A percentile compares a stretch with the other conserved stretches of the same genome.
Evolutionary conservation across 139 green algal genomes (phyloP).

Genomic region (Volvox reticuliferus): DNA sequence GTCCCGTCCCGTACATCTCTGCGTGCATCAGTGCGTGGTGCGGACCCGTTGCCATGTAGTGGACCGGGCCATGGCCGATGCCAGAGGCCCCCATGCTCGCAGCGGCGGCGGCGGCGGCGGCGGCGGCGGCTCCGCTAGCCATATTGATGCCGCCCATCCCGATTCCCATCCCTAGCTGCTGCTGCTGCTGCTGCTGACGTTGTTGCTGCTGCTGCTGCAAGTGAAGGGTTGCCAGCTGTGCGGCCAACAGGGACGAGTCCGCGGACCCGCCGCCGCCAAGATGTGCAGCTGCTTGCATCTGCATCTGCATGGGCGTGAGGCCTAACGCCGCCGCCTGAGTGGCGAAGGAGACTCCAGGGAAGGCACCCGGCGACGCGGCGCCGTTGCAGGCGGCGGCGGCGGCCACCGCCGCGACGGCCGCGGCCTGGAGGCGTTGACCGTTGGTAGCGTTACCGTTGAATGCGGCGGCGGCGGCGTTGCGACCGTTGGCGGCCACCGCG

Average conservation of each 20-base stretch:
- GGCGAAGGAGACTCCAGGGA: not conserved
- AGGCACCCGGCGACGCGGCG: not conserved
- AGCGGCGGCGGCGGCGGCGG: not conserved
- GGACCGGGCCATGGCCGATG: conserved; percentile 29
- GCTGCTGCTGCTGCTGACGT: not conserved
- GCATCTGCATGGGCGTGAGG: conserved; percentile 5
- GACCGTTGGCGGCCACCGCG: not conserved
- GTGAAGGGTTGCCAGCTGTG: conserved; percentile 36
- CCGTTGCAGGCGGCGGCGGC: not conserved
- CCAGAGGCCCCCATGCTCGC: conserved; percentile 20
- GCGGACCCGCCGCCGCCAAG: not conserved
- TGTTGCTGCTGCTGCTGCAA: not conserved
- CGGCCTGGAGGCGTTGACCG: conserved; percentile 16
- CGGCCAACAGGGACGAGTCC: conserved; percentile 19
- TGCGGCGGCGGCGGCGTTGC: not conserved
- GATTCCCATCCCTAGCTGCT: not conserved
- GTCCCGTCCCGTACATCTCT: not conserved
- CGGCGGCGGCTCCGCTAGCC: conserved; percentile 12
- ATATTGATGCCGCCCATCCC: not conserved
- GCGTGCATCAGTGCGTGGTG: conserved; percentile 27
- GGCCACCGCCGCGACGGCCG: not conserved
- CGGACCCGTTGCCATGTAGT: not conserved
- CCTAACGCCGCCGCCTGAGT: not conserved
- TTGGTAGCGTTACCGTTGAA: not conserved
- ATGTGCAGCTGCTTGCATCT: conserved; percentile 19